Conservation (phyloP, 257 asterid genomes). For the Lithospermum erythrorhizon region DNA sequence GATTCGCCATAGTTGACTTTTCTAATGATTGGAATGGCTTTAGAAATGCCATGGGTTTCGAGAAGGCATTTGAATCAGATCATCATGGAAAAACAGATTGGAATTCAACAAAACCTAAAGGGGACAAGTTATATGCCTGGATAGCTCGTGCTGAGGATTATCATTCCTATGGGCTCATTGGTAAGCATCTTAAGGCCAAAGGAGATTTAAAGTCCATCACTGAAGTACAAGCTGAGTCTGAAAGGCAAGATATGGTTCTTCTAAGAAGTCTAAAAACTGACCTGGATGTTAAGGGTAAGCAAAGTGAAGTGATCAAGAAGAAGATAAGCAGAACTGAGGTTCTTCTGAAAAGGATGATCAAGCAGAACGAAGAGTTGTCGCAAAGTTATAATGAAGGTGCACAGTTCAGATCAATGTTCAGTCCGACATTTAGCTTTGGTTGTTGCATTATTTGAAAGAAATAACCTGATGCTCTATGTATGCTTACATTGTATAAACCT, state of each 20-base stretch:
- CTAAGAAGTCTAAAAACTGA: conserved; percentile 35
- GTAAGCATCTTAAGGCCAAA: conserved; percentile 58
- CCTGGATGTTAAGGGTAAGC: conserved; percentile 33
- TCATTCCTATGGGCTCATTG: conserved; percentile 25
- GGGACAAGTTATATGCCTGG: conserved; percentile 64
- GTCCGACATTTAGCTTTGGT: neutral
- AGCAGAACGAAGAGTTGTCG: conserved; percentile 49
- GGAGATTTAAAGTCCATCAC: conserved; percentile 70
- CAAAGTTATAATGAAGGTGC: conserved; percentile 53
- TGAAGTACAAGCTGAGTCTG: conserved; percentile 41
- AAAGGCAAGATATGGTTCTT: conserved; percentile 41
- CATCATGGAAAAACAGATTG: conserved; percentile 64
- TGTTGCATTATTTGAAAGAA: neutral
- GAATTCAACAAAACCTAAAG: conserved; percentile 25
- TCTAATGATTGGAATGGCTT: conserved; percentile 74
- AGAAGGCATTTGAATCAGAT: conserved; percentile 58
- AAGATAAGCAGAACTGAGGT: conserved; percentile 52
- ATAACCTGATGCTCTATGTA: too few species aligned
- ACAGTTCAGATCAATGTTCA: conserved; percentile 6
- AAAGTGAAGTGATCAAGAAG: conserved; percentile 49
- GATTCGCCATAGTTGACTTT: conserved; percentile 64
- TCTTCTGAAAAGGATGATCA: conserved; percentile 31
- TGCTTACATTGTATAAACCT: too few species aligned
- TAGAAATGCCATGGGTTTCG: conserved; percentile 58
- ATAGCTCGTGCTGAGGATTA: conserved; percentile 75